Evolutionary conservation across 306 rosid genomes (phyloP).

Genomic region (Prosopis cineraria): DNA sequence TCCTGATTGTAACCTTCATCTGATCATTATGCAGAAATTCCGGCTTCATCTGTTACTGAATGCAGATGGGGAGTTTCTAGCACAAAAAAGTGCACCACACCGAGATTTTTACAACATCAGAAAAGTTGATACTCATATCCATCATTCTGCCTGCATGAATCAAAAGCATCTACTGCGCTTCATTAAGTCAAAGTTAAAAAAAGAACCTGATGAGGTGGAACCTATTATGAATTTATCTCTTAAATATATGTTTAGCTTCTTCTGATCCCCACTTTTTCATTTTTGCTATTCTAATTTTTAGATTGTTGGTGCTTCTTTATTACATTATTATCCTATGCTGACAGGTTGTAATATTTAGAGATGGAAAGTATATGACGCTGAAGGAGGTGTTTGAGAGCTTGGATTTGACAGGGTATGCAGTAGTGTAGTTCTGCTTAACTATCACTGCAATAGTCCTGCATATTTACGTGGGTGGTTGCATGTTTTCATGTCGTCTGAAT

Average conservation of each 20-base stretch:
- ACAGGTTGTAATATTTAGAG: constrained; percentile 95
- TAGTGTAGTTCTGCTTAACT: not conserved
- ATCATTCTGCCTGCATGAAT: constrained; percentile 97
- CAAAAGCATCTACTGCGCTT: constrained; percentile 91
- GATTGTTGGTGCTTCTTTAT: constrained; percentile 35
- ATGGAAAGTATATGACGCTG: constrained; percentile 88
- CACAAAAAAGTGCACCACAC: constrained; percentile 83
- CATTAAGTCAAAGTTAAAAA: constrained; percentile 75
- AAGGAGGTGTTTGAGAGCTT: constrained; percentile 92
- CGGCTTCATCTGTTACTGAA: constrained; percentile 77
- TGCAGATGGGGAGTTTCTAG: constrained; percentile 73
- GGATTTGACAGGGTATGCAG: constrained; percentile 81
- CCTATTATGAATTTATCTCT: not conserved
- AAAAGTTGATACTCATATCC: constrained; percentile 90
- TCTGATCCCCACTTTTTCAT: not conserved
- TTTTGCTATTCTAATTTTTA: constrained; percentile 28
- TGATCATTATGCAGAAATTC: constrained; percentile 69
- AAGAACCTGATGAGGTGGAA: constrained; percentile 86
- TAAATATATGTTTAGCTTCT: not conserved
- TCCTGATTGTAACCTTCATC: constrained; percentile 40
- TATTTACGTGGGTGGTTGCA: constrained; percentile 5
- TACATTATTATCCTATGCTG: constrained; percentile 23
- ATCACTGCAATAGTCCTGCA: not conserved
- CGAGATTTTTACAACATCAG: constrained; percentile 90
- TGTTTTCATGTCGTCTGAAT: constrained; percentile 34